Conservation (phyloP, 495 filamentous ascomycete species). For the Penicillium daleae region DNA sequence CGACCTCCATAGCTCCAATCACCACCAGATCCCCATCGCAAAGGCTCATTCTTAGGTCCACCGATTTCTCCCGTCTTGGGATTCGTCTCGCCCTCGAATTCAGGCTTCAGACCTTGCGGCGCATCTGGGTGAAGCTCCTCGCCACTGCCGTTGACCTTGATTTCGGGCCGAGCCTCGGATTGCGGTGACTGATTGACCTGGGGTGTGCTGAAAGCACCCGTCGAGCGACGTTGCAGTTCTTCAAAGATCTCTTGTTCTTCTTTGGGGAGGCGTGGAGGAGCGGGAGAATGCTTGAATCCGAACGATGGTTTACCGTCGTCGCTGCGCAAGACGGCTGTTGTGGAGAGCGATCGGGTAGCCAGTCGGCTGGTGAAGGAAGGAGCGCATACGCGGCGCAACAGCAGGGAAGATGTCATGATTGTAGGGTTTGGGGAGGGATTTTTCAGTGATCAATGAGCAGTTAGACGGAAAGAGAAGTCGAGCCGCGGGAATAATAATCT, state of each 20-base stretch:
- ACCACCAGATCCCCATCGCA: slow-evolving; percentile 78
- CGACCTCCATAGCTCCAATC: slow-evolving; percentile 98
- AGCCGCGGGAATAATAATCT: slow-evolving; percentile 8
- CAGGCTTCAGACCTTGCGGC: slow-evolving; percentile 74
- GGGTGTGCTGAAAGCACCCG: slow-evolving; percentile 74
- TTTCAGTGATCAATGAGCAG: slow-evolving; percentile 5
- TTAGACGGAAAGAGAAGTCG: neutral
- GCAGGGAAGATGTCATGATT: slow-evolving; percentile 22
- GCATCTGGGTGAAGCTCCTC: slow-evolving; percentile 73
- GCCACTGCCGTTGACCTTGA: slow-evolving; percentile 55
- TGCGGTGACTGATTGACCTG: slow-evolving; percentile 38
- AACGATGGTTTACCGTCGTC: slow-evolving; percentile 40
- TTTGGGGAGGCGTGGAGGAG: slow-evolving; percentile 82
- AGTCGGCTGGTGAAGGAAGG: slow-evolving; percentile 23
- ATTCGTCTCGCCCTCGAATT: slow-evolving; percentile 92
- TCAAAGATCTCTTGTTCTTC: slow-evolving; percentile 94
- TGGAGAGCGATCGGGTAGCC: slow-evolving; percentile 41
- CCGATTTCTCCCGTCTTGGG: slow-evolving; percentile 96
- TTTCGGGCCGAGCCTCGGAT: slow-evolving; percentile 40
- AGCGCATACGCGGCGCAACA: slow-evolving; percentile 25
- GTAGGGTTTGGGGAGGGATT: slow-evolving; percentile 11
- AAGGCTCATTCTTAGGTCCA: slow-evolving; percentile 95
- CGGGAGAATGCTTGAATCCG: slow-evolving; percentile 55
- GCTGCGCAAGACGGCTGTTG: slow-evolving; percentile 32
- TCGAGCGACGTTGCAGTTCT: slow-evolving; percentile 72